Base-by-base conservation (phyloP, 176 grass and related monocot species). In the Oryza meridionalis region DNA sequence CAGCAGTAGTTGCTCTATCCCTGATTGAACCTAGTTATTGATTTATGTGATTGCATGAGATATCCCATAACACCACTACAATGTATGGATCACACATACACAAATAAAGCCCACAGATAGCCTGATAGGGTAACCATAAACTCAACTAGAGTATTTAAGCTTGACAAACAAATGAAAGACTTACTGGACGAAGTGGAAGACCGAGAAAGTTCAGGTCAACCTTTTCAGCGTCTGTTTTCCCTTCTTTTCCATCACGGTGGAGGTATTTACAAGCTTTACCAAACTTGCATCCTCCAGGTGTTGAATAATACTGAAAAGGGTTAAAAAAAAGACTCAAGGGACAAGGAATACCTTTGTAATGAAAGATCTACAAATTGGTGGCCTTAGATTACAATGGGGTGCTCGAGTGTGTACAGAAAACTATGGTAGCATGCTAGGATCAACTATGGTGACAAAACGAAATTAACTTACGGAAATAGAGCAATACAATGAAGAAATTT, bases 121-220 rank as follows among this genome's bases (percentile, higher is more conserved):
- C 53, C 32, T 35, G 9, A 81, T 10, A 72, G 8, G 27, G 21
- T 12, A 83, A 80, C 37, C 49, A 65, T 13, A 25, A 67, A 63
- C 69, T 62, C 9, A 27, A 70, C 83, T 58, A 1, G 21, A 72
- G 53, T 21, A 82, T 59, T 59, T 21, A 73, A 74, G 45, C 31
- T 68, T 62, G 27, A 83, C 19, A 78, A 75, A 82, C 27, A 50
- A 69, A 83, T 69, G 65, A 19, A 65, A 86, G 45, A 87, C 89
- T 88, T 96, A 99, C 96, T 16, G 83, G 90, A 79, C 96, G 89
- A 85, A 99, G 82, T 72, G 96, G 96, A 88, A 99, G 97, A 77
- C 97, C 91, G 19, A 99, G 87, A 88, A 99, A 99, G 79, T 99
- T 99, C 43, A 99, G 81, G 42, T 89, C 86, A 72, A 84, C 84